These are phyloP conservation scores for Echria macrotheca DNA, from an alignment of 495 filamentous ascomycete genomes.

Conservation along the genomic window DNA sequence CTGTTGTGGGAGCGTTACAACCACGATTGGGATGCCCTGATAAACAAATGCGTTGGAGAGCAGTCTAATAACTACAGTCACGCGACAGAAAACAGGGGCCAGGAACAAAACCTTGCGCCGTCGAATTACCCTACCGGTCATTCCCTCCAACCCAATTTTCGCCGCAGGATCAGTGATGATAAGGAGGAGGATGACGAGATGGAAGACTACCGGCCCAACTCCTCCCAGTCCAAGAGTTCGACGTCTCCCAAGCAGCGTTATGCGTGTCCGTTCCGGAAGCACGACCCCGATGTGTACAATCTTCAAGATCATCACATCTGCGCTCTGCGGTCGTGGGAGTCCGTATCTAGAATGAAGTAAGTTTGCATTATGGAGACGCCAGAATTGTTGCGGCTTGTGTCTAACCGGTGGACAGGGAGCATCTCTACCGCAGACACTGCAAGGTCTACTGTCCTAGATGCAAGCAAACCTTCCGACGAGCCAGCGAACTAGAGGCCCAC, in stretches of 20 bases:
- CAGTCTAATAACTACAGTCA: slow-evolving; percentile 3
- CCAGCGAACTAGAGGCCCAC: slow-evolving; percentile 17
- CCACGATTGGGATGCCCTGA: slow-evolving; percentile 19
- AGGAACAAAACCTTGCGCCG: too few species aligned
- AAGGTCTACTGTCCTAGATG: slow-evolving; percentile 26
- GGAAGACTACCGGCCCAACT: slow-evolving; percentile 12
- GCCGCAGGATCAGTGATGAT: slow-evolving; percentile 8
- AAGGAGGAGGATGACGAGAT: slow-evolving; percentile 23
- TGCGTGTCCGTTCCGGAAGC: slow-evolving; percentile 28
- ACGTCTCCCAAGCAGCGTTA: slow-evolving; percentile 12
- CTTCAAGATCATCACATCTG: slow-evolving; percentile 23
- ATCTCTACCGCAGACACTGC: slow-evolving; percentile 27
- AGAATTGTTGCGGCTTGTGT: too few species aligned
- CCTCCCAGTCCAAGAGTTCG: slow-evolving; percentile 16
- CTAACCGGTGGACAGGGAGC: too few species aligned
- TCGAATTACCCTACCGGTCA: neutral
- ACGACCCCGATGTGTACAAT: slow-evolving; percentile 23
- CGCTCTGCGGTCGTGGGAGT: slow-evolving; percentile 20
- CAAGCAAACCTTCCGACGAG: slow-evolving; percentile 20
- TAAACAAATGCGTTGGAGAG: slow-evolving; percentile 14
- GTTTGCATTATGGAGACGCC: too few species aligned
- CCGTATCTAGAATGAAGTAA: slow-evolving; percentile 26
- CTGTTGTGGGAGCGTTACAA: slow-evolving; percentile 23
- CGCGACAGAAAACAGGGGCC: slow-evolving; percentile 8
- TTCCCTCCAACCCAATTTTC: slow-evolving; percentile 7